These are phyloP conservation scores for Phytophthora sojae DNA, from an alignment of 352 stramenopile genomes.

Conservation along the genomic window DNA sequence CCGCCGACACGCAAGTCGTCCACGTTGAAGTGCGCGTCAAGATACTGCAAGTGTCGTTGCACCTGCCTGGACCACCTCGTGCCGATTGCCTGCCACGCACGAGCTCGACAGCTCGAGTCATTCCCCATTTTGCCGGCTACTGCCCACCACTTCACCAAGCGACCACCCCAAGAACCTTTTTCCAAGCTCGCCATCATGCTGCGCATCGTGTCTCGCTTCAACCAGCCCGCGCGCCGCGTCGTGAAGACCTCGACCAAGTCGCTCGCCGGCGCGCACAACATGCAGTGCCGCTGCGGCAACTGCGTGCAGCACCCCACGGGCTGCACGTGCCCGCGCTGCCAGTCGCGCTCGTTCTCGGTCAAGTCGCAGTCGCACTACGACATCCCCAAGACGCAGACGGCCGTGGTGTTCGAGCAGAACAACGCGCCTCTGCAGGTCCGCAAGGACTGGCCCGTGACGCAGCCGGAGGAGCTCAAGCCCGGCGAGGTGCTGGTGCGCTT, in stretches of 20 bases:
- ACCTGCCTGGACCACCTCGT: not conserved
- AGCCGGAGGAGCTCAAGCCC: constrained; percentile 49
- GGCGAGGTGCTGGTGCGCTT: constrained; percentile 60
- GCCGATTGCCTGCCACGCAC: constrained; percentile 19
- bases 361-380: constrained; percentile 57
- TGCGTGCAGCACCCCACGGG: constrained; percentile 37
- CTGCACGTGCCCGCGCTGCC: constrained; percentile 33
- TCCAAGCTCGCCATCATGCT: constrained; percentile 35
- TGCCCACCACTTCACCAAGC: constrained; percentile 21
- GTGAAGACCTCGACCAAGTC: constrained; percentile 24
- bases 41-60: constrained; percentile 23
- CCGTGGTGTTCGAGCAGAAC: constrained; percentile 58
- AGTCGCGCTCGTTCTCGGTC: constrained; percentile 48
- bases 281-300: constrained; percentile 44
- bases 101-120: constrained; percentile 17
- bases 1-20: constrained; percentile 25
- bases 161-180: not conserved
- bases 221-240: constrained; percentile 33
- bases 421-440: constrained; percentile 52
- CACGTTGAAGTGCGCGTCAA: constrained; percentile 27
- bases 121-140: constrained; percentile 30
- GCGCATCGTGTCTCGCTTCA: constrained; percentile 44
- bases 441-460: constrained; percentile 56
- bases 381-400: constrained; percentile 65
- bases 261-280: constrained; percentile 26